Evolutionary conservation across 768 basidiomycete genomes (phyloP).

Genomic region (Trichaptum fuscoviolaceum): DNA sequence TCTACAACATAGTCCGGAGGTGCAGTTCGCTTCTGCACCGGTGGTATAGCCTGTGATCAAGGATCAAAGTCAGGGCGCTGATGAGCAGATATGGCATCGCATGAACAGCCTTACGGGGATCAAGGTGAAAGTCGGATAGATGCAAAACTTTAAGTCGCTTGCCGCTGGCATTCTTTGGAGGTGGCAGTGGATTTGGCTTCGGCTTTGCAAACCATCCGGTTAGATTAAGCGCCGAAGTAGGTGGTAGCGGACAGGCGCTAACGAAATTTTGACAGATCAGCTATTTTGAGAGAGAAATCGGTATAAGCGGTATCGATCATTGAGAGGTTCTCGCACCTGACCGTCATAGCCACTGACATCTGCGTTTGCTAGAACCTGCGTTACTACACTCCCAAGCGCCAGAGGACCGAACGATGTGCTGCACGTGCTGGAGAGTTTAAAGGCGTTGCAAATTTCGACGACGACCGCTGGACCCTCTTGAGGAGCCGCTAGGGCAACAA

Average conservation of each 20-base stretch:
- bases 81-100: background rate
- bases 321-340: conserved; percentile 37
- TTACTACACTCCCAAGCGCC: conserved; percentile 53
- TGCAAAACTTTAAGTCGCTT: conserved; percentile 68
- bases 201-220: conserved; percentile 72
- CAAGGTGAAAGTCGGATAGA: conserved; percentile 73
- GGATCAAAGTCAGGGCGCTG: conserved; percentile 7
- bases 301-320: background rate
- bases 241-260: conserved; percentile 48
- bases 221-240: conserved; percentile 55
- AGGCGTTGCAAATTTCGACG: conserved; percentile 54
- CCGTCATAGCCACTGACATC: conserved; percentile 71
- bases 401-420: conserved; percentile 39
- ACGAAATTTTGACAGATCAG: conserved; percentile 59
- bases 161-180: conserved; percentile 53
- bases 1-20: conserved; percentile 62
- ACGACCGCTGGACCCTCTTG: conserved; percentile 52
- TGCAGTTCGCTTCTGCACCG: conserved; percentile 69
- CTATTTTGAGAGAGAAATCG: conserved; percentile 25
- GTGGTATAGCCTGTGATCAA: conserved; percentile 52
- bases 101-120: conserved; percentile 47
- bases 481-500: conserved; percentile 60
- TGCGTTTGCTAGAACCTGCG: conserved; percentile 67
- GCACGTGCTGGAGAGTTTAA: conserved; percentile 48
- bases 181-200: conserved; percentile 64